Percentiles rank a stretch among this genome's conserved stretches.
Conservation (phyloP, 1,284 basidiomycete genomes). For the Stygiomarasmius scandens region DNA sequence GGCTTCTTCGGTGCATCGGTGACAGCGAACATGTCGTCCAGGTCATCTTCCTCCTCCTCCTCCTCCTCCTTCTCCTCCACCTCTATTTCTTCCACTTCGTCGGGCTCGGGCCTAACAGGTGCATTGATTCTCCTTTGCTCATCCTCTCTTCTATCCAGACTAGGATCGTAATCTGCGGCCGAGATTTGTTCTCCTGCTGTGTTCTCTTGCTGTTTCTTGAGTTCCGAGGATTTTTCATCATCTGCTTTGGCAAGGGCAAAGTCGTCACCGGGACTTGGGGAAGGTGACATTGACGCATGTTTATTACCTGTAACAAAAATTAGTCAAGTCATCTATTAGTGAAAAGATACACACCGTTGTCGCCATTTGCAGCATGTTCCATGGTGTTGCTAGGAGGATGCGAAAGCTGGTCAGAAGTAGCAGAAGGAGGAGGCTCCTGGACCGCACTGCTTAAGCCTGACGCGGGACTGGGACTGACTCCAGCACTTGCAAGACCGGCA, state of each 20-base stretch:
- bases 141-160: conserved; percentile 80
- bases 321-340: background rate
- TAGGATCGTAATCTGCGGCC: conserved; percentile 93
- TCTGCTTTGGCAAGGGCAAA: conserved; percentile 66
- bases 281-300: conserved; percentile 55
- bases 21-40: conserved; percentile 90
- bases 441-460: conserved; percentile 55
- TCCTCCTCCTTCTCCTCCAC: conserved; percentile 62
- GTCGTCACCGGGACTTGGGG: conserved; percentile 45
- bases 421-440: conserved; percentile 61
- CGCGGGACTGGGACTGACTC: conserved; percentile 52
- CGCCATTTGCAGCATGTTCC: conserved; percentile 28
- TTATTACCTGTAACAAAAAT: conserved; percentile 37
- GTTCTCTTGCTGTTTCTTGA: conserved; percentile 44
- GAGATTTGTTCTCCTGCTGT: conserved; percentile 69
- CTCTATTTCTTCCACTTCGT: conserved; percentile 41
- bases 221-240: conserved; percentile 48
- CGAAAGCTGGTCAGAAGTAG: conserved; percentile 63
- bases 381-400: conserved; percentile 47
- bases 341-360: conserved; percentile 27
- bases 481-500: conserved; percentile 48
- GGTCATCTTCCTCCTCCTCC: conserved; percentile 73
- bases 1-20: conserved; percentile 57
- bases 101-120: conserved; percentile 21
- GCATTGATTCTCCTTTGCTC: conserved; percentile 67